phyloP scores from a whole-genome alignment of 2,329 filamentous ascomycete species.

The Pezicula radicicola region DNA sequence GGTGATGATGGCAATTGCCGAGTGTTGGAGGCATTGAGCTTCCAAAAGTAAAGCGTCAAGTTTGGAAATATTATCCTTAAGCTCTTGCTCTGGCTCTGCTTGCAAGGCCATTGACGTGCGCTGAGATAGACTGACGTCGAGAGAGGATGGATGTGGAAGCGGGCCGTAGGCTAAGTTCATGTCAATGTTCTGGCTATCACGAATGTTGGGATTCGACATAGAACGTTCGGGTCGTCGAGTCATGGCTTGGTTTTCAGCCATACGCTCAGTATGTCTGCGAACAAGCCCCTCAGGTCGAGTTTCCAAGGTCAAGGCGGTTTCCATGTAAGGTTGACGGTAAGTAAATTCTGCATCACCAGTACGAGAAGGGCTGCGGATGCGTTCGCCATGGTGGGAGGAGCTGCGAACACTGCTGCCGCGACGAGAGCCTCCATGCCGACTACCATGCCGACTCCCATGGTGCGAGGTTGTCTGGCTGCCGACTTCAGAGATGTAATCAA shows the following conservation, averaged over 20 bases:
- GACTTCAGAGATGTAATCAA: not conserved
- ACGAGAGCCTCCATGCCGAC: not conserved
- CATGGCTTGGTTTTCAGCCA: not conserved
- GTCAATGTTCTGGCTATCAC: constrained; percentile 56
- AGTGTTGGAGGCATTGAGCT: constrained; percentile 84
- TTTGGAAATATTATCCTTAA: constrained; percentile 67
- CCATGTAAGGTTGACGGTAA: constrained; percentile 8
- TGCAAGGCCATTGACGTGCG: constrained; percentile 5
- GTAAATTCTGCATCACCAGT: not conserved
- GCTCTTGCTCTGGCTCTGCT: constrained; percentile 46
- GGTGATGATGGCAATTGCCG: constrained; percentile 76
- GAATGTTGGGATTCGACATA: constrained; percentile 23
- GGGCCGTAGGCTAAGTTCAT: constrained; percentile 92
- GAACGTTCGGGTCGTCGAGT: constrained; percentile 7
- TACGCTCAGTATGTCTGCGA: constrained; percentile 23
- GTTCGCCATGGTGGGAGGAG: not conserved
- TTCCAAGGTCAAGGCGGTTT: constrained; percentile 11
- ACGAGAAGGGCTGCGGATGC: not conserved
- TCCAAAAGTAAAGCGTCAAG: constrained; percentile 80
- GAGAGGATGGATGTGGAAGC: constrained; percentile 72
- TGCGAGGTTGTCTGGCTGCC: not conserved
- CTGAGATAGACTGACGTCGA: constrained; percentile 43
- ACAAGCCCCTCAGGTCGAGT: constrained; percentile 12
- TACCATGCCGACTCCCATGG: not conserved
- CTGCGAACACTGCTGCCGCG: not conserved